A percentile compares a stretch with the other conserved stretches of the same genome.
Conservation (phyloP, 768 basidiomycete species). For the Boletus vinaceobasis region DNA sequence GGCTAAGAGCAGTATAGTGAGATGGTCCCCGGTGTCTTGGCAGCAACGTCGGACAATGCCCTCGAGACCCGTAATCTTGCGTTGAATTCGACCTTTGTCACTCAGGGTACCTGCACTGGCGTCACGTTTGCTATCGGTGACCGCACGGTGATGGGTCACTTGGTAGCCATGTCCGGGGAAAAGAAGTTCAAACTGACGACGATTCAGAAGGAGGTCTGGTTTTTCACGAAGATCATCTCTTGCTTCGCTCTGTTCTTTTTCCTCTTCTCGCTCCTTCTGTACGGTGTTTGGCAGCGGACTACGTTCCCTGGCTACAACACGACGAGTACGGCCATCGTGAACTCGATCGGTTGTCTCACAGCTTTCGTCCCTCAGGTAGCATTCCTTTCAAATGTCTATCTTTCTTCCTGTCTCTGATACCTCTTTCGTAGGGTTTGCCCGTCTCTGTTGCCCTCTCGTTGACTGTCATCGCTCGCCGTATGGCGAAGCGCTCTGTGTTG, state of each 20-base stretch:
- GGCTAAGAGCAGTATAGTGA: slow-evolving; percentile 28
- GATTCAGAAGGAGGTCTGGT: slow-evolving; percentile 45
- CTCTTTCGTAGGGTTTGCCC: slow-evolving; percentile 30
- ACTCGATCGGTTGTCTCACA: slow-evolving; percentile 37
- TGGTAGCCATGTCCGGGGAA: slow-evolving; percentile 49
- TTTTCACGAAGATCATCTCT: slow-evolving; percentile 51
- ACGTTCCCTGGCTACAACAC: slow-evolving; percentile 32
- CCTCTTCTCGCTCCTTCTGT: slow-evolving; percentile 38
- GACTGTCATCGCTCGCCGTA: slow-evolving; percentile 44
- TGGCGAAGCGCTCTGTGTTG: slow-evolving; percentile 44
- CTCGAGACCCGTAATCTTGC: slow-evolving; percentile 47
- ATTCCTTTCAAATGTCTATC: neutral
- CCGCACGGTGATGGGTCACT: slow-evolving; percentile 46
- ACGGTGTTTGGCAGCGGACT: slow-evolving; percentile 38
- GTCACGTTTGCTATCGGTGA: slow-evolving; percentile 41
- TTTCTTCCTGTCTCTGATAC: neutral
- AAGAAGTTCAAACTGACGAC: slow-evolving; percentile 44
- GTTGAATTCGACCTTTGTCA: slow-evolving; percentile 41
- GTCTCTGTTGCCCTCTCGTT: slow-evolving; percentile 48
- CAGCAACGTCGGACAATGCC: slow-evolving; percentile 46
- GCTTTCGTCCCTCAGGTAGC: slow-evolving; percentile 41
- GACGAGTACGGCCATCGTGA: slow-evolving; percentile 33
- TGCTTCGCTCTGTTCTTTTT: slow-evolving; percentile 38
- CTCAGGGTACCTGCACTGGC: slow-evolving; percentile 39
- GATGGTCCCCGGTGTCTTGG: slow-evolving; percentile 41